These are phyloP conservation scores for Ophiobolus disseminans DNA, from an alignment of 2,329 filamentous ascomycete genomes.

Conservation along the genomic window DNA sequence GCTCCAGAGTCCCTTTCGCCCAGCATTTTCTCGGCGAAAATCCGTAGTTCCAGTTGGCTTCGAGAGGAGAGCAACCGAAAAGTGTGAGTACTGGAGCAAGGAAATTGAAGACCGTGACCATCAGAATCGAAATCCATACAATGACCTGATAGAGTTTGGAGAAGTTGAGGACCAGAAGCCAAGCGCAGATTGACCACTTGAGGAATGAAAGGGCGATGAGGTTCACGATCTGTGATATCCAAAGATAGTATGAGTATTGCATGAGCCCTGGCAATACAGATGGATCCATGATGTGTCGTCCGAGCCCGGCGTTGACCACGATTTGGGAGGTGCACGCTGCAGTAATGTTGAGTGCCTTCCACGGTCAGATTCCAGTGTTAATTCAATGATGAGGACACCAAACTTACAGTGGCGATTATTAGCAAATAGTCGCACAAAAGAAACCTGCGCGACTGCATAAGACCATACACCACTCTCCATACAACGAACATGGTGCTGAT, in stretches of 20 bases:
- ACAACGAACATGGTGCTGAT: slow-evolving; percentile 31
- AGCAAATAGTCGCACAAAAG: slow-evolving; percentile 35
- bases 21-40: slow-evolving; percentile 26
- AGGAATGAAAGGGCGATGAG: slow-evolving; percentile 38
- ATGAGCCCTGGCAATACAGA: slow-evolving; percentile 21
- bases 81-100: slow-evolving; percentile 25
- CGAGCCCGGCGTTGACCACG: slow-evolving; percentile 26
- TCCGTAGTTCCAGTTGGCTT: slow-evolving; percentile 36
- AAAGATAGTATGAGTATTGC: slow-evolving; percentile 31
- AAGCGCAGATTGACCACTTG: slow-evolving; percentile 41
- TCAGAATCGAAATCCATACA: slow-evolving; percentile 31
- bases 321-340: slow-evolving; percentile 20
- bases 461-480: slow-evolving; percentile 33
- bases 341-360: slow-evolving; percentile 24
- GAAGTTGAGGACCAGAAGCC: slow-evolving; percentile 33
- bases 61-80: slow-evolving; percentile 34
- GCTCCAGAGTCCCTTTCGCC: slow-evolving; percentile 2
- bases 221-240: slow-evolving; percentile 35
- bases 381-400: slow-evolving; percentile 1
- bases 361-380: slow-evolving; percentile 9
- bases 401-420: slow-evolving; percentile 35
- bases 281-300: slow-evolving; percentile 34
- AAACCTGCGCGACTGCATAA: slow-evolving; percentile 26
- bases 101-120: slow-evolving; percentile 34
- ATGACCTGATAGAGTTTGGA: slow-evolving; percentile 27